Conservation (phyloP, 495 filamentous ascomycete genomes). For the Penicillium salamii region DNA sequence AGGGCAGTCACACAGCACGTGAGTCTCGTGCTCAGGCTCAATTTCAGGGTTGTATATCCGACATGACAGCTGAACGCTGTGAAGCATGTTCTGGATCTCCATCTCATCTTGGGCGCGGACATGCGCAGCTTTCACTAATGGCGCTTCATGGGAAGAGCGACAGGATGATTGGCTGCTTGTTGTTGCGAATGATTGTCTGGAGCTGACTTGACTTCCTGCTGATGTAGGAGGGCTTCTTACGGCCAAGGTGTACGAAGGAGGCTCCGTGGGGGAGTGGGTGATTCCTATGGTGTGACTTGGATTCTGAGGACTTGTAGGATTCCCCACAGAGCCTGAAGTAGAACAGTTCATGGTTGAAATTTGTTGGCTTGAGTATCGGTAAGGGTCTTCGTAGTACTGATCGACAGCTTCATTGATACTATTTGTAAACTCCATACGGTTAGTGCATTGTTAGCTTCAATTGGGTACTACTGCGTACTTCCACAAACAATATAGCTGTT, state of each 20-base stretch:
- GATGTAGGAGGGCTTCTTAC: background rate
- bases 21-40: conserved; percentile 45
- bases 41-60: conserved; percentile 46
- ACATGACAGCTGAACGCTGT: conserved; percentile 29
- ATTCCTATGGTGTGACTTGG: background rate
- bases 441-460: background rate
- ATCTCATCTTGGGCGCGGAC: conserved; percentile 29
- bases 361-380: background rate
- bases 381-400: conserved; percentile 9
- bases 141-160: conserved; percentile 23
- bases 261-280: background rate
- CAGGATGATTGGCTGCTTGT: background rate
- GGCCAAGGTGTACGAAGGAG: background rate
- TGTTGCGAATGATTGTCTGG: background rate
- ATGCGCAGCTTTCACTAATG: conserved; percentile 34
- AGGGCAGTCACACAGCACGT: conserved; percentile 27
- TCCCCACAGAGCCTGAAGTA: background rate
- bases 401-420: conserved; percentile 9
- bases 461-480: background rate
- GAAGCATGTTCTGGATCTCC: conserved; percentile 15
- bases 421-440: background rate
- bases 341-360: background rate
- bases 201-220: background rate
- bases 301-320: no score
- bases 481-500: background rate